Evolutionary conservation across 352 stramenopile genomes (phyloP).

Genomic region (Pythium vanterpoolii): DNA sequence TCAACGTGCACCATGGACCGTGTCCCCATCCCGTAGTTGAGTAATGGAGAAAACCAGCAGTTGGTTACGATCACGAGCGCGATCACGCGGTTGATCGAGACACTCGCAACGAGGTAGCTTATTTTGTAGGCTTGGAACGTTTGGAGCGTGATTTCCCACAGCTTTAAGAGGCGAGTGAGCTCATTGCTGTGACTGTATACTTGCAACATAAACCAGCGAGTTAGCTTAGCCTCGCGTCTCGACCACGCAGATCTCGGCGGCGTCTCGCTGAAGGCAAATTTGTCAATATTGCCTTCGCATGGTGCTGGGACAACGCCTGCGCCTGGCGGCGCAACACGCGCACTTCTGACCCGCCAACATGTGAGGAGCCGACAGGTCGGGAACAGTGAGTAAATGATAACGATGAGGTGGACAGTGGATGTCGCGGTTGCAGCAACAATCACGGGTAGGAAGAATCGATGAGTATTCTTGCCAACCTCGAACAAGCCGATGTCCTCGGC

Average conservation of each 20-base stretch:
- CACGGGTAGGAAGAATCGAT: not conserved
- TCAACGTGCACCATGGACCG: not conserved
- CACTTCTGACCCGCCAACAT: no score
- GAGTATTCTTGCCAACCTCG: not conserved
- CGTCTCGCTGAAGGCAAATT: no score
- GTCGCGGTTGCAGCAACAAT: not conserved
- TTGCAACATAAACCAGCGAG: no score
- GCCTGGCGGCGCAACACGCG: no score
- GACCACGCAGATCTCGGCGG: no score
- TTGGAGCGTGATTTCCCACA: slow-evolving; percentile 6
- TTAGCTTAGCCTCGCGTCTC: no score
- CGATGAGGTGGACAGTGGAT: not conserved
- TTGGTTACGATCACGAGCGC: slow-evolving; percentile 3
- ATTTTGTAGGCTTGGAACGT: slow-evolving; percentile 7
- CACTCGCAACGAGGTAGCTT: slow-evolving; percentile 3
- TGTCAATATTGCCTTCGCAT: no score
- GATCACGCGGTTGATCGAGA: slow-evolving; percentile 9
- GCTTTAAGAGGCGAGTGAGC: no score
- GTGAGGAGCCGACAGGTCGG: not conserved
- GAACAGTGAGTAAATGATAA: not conserved
- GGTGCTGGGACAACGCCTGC: no score
- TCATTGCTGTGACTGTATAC: no score
- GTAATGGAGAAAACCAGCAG: not conserved
- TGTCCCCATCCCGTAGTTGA: not conserved
- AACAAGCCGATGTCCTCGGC: not conserved